Base-by-base conservation (phyloP, 164 flowering plant genomes). In the Liquidambar formosana region DNA sequence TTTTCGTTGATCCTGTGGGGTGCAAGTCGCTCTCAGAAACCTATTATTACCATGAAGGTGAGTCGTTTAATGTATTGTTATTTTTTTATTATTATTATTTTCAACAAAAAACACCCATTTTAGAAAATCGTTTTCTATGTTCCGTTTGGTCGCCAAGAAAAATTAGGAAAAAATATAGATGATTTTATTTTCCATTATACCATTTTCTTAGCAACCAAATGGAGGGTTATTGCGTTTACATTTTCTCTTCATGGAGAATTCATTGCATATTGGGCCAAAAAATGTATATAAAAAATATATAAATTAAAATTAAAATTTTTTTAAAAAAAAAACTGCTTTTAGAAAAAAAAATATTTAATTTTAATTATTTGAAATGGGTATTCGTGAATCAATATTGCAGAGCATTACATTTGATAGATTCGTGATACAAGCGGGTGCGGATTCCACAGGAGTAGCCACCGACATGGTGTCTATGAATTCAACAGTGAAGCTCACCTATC, bases 1-100 rank as follows among this genome's bases (percentile, higher is more conserved):
- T 88, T 86, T 45, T 78, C 90, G 8, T 49, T 88, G 71, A 82
- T 88, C 56, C 64, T 88, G 63, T 86, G 86, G 89, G 88, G 82
- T 22, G 89, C 89, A 13, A 85, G 89, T 57, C 71, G 80, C 22
- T 73, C 84, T 63, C 89, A 88, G 65, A 85, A 79, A 65, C 93
- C 93, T 2, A 25, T 49, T 10, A 73, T 88, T 71, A 54, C 82
- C 9, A 75, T 86, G 81, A 79, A 78, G 88, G 92, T 86, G 58
- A 61, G 54, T 25, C 18, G 2, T 21, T 23, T 60, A 15, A 26
- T 49, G 16, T 18, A 15, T 46, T 49, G 16, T 18, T 2, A 21
- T 21, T 19, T 14, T 21, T 5, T 14, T 18, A 8, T 43, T 8
- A 12, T 43, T 25, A 2, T 18, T 33, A 18, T 28, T 11, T 38